Percentiles rank a stretch among this genome's conserved stretches.
These are phyloP conservation scores for Neoboletus magnificus DNA, from an alignment of 768 basidiomycete species.

Conservation along the genomic window DNA sequence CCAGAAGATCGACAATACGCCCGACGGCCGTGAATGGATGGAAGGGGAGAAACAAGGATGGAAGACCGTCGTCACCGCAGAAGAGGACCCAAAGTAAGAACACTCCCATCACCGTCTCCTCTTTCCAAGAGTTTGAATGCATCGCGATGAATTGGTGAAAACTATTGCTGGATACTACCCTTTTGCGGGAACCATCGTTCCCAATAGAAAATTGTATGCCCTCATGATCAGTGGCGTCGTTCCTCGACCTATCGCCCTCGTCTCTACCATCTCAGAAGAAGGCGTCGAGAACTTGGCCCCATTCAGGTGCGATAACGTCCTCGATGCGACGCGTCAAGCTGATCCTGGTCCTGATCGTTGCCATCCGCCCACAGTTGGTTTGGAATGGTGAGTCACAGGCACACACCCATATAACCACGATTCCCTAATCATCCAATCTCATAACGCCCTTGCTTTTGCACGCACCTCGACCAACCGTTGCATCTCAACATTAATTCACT, in stretches of 20 bases:
- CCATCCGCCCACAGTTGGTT: slow-evolving; percentile 16
- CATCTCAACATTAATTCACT: background rate
- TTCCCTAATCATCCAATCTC: background rate
- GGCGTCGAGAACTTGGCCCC: slow-evolving; percentile 37
- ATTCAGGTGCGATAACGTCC: slow-evolving; percentile 22
- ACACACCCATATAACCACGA: background rate
- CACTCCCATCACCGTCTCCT: too few relatives aligned
- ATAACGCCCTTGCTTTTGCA: background rate
- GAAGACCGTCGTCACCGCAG: slow-evolving; percentile 27
- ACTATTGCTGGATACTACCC: background rate
- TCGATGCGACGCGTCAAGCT: background rate
- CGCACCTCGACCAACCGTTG: background rate
- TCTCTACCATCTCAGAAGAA: slow-evolving; percentile 32
- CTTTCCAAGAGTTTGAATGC: background rate
- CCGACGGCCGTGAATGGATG: slow-evolving; percentile 29
- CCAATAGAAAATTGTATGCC: slow-evolving; percentile 26
- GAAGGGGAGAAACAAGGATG: slow-evolving; percentile 36
- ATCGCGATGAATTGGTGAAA: background rate
- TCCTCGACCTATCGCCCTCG: slow-evolving; percentile 41
- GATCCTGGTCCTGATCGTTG: background rate
- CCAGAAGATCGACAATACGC: slow-evolving; percentile 24
- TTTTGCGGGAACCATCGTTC: background rate
- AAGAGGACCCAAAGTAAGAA: slow-evolving; percentile 26
- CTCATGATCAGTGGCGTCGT: slow-evolving; percentile 36
- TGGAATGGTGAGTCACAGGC: slow-evolving; percentile 20